Percentiles rank a stretch among this genome's conserved stretches.
Conservation (phyloP, 345 rosid species). For the Isatis tinctoria region DNA sequence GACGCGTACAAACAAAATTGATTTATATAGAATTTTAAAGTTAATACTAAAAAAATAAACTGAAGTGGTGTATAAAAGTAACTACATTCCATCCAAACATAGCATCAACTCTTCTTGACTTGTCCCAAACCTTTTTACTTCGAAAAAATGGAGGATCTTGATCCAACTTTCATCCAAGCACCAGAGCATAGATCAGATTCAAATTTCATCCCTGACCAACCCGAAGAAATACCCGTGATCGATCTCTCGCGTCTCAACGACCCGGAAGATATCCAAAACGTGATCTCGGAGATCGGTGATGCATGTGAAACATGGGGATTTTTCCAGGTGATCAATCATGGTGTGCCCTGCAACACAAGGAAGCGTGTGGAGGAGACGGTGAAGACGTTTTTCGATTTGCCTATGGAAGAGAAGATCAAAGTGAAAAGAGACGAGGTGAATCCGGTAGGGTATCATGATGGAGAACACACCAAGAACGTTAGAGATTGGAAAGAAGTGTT, state of each 20-base stretch:
- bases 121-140: neutral
- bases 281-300: conserved; percentile 39
- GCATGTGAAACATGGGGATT: conserved; percentile 64
- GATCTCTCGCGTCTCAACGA: conserved; percentile 34
- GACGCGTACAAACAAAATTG: neutral
- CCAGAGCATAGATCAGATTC: conserved; percentile 38
- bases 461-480: conserved; percentile 62
- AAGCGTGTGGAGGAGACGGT: conserved; percentile 27
- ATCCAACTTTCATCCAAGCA: conserved; percentile 44
- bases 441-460: conserved; percentile 54
- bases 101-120: neutral
- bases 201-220: conserved; percentile 5
- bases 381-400: conserved; percentile 43
- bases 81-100: neutral
- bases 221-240: conserved; percentile 46
- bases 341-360: conserved; percentile 37
- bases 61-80: neutral
- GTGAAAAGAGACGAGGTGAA: conserved; percentile 49
- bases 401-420: conserved; percentile 48
- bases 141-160: conserved; percentile 42
- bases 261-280: conserved; percentile 5
- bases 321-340: conserved; percentile 51
- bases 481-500: conserved; percentile 73
- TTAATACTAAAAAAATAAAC: neutral
- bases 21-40: neutral